Percentiles rank a stretch among this genome's conserved stretches.
These are phyloP conservation scores for Litchi chinensis DNA, from an alignment of 345 rosid genomes.

Conservation along the genomic window DNA sequence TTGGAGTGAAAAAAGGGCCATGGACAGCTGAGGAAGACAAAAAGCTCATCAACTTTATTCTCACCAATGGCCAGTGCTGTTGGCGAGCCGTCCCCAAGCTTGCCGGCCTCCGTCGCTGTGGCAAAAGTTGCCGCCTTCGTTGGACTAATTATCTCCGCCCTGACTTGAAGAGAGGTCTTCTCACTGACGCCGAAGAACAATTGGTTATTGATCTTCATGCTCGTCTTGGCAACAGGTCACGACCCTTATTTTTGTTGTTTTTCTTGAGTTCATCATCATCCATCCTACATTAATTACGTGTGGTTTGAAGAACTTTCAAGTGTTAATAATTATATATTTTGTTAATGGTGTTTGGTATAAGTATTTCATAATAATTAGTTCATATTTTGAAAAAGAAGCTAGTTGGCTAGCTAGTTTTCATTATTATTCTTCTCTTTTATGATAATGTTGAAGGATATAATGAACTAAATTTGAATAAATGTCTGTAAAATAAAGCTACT, in stretches of 20 bases:
- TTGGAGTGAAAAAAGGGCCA: conserved; percentile 80
- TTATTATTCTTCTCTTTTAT: not conserved
- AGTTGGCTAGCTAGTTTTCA: not conserved
- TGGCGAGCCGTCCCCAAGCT: conserved; percentile 88
- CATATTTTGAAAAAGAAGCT: not conserved
- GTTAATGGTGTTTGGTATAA: conserved; percentile 10
- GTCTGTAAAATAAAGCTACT: not conserved
- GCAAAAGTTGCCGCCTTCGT: conserved; percentile 88
- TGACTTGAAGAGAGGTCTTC: conserved; percentile 84
- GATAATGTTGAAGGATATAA: not conserved
- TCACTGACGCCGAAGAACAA: conserved; percentile 69
- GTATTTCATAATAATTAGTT: not conserved
- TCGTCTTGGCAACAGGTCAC: conserved; percentile 75
- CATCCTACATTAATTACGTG: not conserved
- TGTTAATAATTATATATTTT: not conserved
- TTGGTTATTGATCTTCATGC: conserved; percentile 78
- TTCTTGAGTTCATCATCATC: not conserved
- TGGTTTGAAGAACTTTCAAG: not conserved
- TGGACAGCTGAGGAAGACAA: conserved; percentile 91
- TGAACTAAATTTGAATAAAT: not conserved
- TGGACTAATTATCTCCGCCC: conserved; percentile 95
- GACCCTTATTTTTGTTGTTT: not conserved
- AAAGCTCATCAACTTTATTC: conserved; percentile 72
- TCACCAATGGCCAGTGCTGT: conserved; percentile 80
- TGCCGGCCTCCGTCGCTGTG: conserved; percentile 82